Evolutionary conservation across 2,329 filamentous ascomycete species (phyloP), one percentile per base, ranked within the genome.

Genomic region (Fusarium sp.): DNA sequence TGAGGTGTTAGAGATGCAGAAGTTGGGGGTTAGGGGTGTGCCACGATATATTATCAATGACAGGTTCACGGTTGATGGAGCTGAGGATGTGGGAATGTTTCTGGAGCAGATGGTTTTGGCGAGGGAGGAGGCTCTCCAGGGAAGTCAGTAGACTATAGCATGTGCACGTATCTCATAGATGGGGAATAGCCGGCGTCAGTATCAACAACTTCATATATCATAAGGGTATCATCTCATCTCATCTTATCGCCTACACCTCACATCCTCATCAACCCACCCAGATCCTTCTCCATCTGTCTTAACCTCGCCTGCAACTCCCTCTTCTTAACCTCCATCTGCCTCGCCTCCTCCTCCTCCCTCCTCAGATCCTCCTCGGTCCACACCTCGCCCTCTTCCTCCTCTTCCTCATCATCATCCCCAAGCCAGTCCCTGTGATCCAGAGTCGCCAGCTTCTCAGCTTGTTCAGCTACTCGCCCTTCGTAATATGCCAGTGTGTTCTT

Each of bases 381-480:
- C 6, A 86, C 80, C 43, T 85, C 84, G 58, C 87, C 88, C 16
- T 85, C 84, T n/a, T 84, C 81, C 4, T 88, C 85, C 0, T 87
- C 85, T 3, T 89, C 87, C 6, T 87, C 84, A 14, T 89, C 87
- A 6, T 87, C 84, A 13, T 91, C 88, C 2, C 88, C 88, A 2
- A 87, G 88, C 76, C 87, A 87, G 33, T 91, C 89, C 70, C 89
- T 88, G 76, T 95, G 31, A 14, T 74, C 95, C 88, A 96, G 92
- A 67, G 88, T 88, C 67, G 92, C 91, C 71, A 98, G 82, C 77
- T 95, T 90, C 68, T 90, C 89, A 13, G 91, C 88, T 84, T 98
- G 96, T 79, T 93, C 91, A 9, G 91, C 89, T 2, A 98, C 94
- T 64, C 92, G 92, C 14, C 88, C 88, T 84, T 98, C 95, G 78